Percentiles rank a stretch among this genome's conserved stretches.
Evolutionary conservation across 805 yeast genomes (phyloP).

Genomic region (Saccharomycopsis javanensis): DNA sequence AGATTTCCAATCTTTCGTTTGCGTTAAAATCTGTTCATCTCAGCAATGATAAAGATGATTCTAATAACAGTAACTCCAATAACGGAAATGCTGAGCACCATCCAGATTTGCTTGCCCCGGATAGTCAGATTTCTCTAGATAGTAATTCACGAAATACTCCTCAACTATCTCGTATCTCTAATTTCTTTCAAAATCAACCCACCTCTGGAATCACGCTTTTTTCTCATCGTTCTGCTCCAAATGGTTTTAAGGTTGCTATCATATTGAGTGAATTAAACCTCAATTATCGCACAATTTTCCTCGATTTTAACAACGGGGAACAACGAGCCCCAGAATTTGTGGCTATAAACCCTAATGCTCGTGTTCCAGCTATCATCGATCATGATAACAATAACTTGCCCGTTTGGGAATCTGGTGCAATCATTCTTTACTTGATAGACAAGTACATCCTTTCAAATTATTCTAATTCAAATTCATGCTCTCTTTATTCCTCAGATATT

Average conservation of each 20-base stretch:
- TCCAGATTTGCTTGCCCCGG: conserved; percentile 12
- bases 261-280: conserved; percentile 75
- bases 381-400: conserved; percentile 72
- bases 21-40: conserved; percentile 32
- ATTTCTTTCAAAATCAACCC: conserved; percentile 70
- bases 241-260: conserved; percentile 92
- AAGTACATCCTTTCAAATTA: conserved; percentile 47
- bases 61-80: conserved; percentile 22
- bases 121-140: background rate
- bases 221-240: conserved; percentile 85
- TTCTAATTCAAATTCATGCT: conserved; percentile 46
- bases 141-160: too few species aligned
- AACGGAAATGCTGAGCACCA: conserved; percentile 18
- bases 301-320: conserved; percentile 83
- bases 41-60: conserved; percentile 20
- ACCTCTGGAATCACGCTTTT: conserved; percentile 74
- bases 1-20: conserved; percentile 32
- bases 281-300: conserved; percentile 68
- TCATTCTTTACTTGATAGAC: conserved; percentile 71
- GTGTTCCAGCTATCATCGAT: conserved; percentile 91
- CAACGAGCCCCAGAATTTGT: conserved; percentile 92
- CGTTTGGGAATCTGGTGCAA: conserved; percentile 94
- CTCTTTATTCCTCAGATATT: conserved; percentile 71
- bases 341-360: conserved; percentile 88
- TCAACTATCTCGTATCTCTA: conserved; percentile 48